Conservation (phyloP, 2,329 filamentous ascomycete species). For the Epichloe bromicola region DNA sequence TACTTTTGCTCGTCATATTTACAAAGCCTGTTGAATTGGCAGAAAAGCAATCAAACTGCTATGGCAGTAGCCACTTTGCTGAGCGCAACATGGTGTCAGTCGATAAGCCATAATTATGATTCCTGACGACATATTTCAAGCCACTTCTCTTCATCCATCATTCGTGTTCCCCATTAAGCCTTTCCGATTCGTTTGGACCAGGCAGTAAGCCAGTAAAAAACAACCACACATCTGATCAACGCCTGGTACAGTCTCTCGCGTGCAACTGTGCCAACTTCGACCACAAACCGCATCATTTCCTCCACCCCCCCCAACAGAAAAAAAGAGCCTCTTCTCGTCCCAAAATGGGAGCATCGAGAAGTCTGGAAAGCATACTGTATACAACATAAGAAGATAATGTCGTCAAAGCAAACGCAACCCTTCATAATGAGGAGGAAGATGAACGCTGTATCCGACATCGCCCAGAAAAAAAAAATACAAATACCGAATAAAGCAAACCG, state of each 20-base stretch:
- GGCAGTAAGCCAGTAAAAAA: background rate
- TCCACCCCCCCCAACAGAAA: background rate
- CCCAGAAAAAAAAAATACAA: background rate
- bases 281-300: conserved; percentile 12
- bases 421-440: background rate
- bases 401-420: background rate
- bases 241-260: conserved; percentile 15
- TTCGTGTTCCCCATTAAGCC: conserved; percentile 5
- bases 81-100: conserved; percentile 10
- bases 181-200: background rate
- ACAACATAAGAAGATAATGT: conserved; percentile 1
- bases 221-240: conserved; percentile 8
- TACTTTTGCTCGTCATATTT: conserved; percentile 7
- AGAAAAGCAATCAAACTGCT: background rate
- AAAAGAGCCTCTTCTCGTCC: background rate
- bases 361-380: background rate
- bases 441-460: background rate
- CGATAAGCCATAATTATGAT: conserved; percentile 10
- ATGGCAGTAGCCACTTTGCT: conserved; percentile 7
- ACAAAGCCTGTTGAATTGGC: conserved; percentile 5
- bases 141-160: background rate
- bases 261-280: conserved; percentile 13
- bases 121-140: background rate
- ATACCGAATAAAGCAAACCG: background rate
- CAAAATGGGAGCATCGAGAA: background rate